Evolutionary conservation across 345 rosid species (phyloP).

Genomic region (Iberis pinnata): DNA sequence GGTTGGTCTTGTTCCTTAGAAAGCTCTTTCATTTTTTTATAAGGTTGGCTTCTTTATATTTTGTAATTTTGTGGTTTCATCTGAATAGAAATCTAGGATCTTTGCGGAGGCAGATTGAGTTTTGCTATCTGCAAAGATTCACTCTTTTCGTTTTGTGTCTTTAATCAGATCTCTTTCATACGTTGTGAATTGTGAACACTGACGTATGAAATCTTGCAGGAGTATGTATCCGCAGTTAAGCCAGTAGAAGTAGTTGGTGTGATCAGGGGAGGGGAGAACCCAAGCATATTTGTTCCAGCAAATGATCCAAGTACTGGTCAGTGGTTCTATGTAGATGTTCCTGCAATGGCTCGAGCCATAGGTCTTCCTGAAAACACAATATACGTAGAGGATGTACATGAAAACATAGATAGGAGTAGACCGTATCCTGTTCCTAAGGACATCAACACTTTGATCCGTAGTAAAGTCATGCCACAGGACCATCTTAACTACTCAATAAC

Average conservation of each 20-base stretch:
- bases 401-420: slow-evolving; percentile 55
- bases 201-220: slow-evolving; percentile 25
- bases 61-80: neutral
- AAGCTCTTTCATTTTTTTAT: slow-evolving; percentile 10
- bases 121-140: neutral
- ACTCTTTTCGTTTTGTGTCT: neutral
- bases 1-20: slow-evolving; percentile 36
- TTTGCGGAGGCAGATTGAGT: slow-evolving; percentile 12
- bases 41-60: neutral
- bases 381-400: slow-evolving; percentile 70
- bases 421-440: slow-evolving; percentile 94
- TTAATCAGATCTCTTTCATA: neutral
- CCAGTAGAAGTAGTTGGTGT: slow-evolving; percentile 75
- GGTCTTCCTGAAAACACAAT: slow-evolving; percentile 64
- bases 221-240: slow-evolving; percentile 37
- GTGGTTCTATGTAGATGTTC: slow-evolving; percentile 88
- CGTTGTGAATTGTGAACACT: slow-evolving; percentile 14
- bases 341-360: slow-evolving; percentile 56
- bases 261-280: slow-evolving; percentile 81
- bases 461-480: slow-evolving; percentile 97
- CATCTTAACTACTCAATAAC: slow-evolving; percentile 89
- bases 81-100: slow-evolving; percentile 1
- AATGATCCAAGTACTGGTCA: slow-evolving; percentile 69
- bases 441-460: slow-evolving; percentile 63
- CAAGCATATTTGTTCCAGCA: slow-evolving; percentile 86